A percentile compares a stretch with the other conserved stretches of the same genome.
These are phyloP conservation scores for Cenchrus americanus DNA, from an alignment of 176 grass and related monocot genomes.

Conservation along the genomic window DNA sequence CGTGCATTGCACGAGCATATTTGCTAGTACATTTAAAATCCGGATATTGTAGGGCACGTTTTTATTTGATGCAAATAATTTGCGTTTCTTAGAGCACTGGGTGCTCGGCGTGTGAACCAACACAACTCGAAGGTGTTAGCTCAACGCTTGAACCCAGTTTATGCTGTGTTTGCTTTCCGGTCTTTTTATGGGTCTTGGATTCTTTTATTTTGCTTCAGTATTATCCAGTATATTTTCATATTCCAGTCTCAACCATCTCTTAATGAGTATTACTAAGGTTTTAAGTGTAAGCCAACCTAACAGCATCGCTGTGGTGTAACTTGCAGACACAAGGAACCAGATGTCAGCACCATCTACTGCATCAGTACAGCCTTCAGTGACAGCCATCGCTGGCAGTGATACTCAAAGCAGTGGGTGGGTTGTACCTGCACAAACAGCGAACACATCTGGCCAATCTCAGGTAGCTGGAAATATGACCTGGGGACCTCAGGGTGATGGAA, in stretches of 20 bases:
- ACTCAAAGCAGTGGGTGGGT: slow-evolving; percentile 49
- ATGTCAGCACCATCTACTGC: slow-evolving; percentile 43
- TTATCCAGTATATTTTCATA: slow-evolving; percentile 1
- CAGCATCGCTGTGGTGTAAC: slow-evolving; percentile 25
- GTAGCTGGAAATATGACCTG: slow-evolving; percentile 60
- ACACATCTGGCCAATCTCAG: slow-evolving; percentile 54
- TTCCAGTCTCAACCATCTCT: slow-evolving; percentile 28
- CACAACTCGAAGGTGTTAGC: slow-evolving; percentile 48
- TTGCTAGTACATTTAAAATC: slow-evolving; percentile 7
- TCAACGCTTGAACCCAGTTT: slow-evolving; percentile 30
- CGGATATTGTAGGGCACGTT: not conserved
- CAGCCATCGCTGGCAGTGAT: slow-evolving; percentile 43
- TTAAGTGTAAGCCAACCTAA: slow-evolving; percentile 20
- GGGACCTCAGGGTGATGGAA: slow-evolving; percentile 68
- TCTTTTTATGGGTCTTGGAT: slow-evolving; percentile 9
- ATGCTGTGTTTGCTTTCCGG: not conserved
- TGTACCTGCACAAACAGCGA: slow-evolving; percentile 56
- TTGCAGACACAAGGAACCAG: slow-evolving; percentile 47
- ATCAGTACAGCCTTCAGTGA: slow-evolving; percentile 40
- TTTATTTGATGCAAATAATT: slow-evolving; percentile 33
- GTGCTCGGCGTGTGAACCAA: slow-evolving; percentile 39
- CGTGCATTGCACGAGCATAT: too few species aligned
- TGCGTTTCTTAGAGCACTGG: slow-evolving; percentile 34
- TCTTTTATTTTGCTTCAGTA: slow-evolving; percentile 37
- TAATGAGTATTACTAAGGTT: not conserved